Conservation (phyloP, 805 yeast genomes). For the Metschnikowia chrysomelidarum region DNA sequence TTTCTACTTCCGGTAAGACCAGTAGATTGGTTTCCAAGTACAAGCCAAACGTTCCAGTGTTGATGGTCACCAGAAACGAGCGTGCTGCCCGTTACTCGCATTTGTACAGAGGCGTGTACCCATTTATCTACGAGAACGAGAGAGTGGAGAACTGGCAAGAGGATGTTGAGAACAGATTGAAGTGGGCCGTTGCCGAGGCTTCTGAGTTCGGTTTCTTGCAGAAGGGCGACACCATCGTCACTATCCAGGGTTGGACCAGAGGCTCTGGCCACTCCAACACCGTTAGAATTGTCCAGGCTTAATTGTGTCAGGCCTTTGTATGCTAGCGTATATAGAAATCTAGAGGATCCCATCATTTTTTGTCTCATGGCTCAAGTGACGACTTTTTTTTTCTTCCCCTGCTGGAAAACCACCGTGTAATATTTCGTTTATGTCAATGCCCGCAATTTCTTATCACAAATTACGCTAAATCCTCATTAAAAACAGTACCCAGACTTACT, state of each 20-base stretch:
- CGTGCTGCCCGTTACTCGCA: conserved; percentile 93
- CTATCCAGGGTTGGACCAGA: conserved; percentile 98
- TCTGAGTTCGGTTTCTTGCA: conserved; percentile 78
- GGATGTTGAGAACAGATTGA: conserved; percentile 93
- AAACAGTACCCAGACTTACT: no score
- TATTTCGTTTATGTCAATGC: no score
- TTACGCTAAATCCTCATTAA: no score
- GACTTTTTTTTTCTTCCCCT: no score
- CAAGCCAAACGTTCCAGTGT: conserved; percentile 95
- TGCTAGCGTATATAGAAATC: no score
- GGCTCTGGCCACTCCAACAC: conserved; percentile 99
- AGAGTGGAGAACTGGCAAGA: conserved; percentile 85
- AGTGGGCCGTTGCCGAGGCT: conserved; percentile 91
- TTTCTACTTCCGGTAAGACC: conserved; percentile 92
- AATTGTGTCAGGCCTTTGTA: conserved; percentile 20
- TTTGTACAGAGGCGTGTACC: conserved; percentile 98
- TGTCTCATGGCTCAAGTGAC: no score
- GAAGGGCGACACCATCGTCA: conserved; percentile 86
- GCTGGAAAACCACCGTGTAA: no score
- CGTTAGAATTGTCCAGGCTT: conserved; percentile 84
- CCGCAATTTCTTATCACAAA: no score
- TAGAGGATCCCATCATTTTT: no score
- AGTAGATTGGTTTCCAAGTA: conserved; percentile 96
- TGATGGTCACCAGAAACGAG: conserved; percentile 96
- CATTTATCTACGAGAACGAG: conserved; percentile 75